Conservation (phyloP, 2,329 filamentous ascomycete genomes). For the Penicillium sp. region DNA sequence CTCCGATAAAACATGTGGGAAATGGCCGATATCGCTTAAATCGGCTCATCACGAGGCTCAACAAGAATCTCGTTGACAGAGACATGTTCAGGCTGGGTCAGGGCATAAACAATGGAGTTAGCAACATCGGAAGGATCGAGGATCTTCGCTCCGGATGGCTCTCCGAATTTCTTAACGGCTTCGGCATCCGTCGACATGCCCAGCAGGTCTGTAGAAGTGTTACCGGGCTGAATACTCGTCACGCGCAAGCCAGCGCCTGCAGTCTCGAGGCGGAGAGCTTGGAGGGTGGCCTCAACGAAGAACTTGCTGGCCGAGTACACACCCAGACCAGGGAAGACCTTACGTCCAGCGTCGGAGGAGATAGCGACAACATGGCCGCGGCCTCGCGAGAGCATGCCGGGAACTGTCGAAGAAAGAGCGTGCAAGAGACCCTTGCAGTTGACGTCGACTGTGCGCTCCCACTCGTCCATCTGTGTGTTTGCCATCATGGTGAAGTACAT, state of each 20-base stretch:
- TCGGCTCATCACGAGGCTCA: conserved; percentile 74
- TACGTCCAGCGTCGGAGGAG: conserved; percentile 77
- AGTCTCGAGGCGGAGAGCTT: conserved; percentile 71
- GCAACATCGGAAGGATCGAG: conserved; percentile 73
- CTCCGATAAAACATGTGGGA: neutral
- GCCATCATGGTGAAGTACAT: conserved; percentile 92
- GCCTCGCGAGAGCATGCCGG: conserved; percentile 68
- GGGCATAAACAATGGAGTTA: conserved; percentile 68
- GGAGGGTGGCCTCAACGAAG: conserved; percentile 81
- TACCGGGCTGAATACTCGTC: conserved; percentile 74
- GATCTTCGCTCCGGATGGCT: conserved; percentile 72
- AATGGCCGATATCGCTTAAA: conserved; percentile 43
- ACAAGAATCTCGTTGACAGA: conserved; percentile 79
- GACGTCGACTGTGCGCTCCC: conserved; percentile 79
- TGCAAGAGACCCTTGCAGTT: conserved; percentile 83
- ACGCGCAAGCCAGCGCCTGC: conserved; percentile 71
- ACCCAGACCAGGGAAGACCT: conserved; percentile 77
- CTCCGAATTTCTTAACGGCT: conserved; percentile 75
- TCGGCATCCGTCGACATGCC: conserved; percentile 73
- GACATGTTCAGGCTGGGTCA: conserved; percentile 72
- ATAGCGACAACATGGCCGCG: conserved; percentile 75
- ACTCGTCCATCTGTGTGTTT: conserved; percentile 70
- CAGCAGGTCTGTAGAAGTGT: conserved; percentile 70
- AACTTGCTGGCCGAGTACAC: conserved; percentile 83
- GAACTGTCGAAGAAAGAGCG: conserved; percentile 68